Evolutionary conservation across 305 asterid species (phyloP).

Genomic region (Striga hermonthica): DNA sequence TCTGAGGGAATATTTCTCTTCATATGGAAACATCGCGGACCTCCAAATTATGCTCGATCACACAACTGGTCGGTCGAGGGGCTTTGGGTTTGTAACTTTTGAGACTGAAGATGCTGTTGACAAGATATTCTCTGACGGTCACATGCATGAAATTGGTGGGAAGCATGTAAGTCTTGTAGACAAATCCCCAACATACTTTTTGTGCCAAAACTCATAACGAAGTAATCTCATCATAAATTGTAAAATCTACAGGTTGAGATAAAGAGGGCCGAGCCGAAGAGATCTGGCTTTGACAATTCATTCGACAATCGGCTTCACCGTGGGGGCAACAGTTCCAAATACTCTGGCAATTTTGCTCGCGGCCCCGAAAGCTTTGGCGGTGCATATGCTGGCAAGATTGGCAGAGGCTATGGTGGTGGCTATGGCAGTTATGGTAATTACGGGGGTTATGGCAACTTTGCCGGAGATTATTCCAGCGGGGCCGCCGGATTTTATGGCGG

Average conservation of each 20-base stretch:
- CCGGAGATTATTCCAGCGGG: constrained; percentile 59
- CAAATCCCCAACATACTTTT: neutral
- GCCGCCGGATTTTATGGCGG: constrained; percentile 55
- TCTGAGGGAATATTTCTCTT: constrained; percentile 76
- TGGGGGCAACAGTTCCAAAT: constrained; percentile 55
- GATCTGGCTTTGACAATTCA: constrained; percentile 50
- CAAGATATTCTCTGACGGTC: constrained; percentile 73
- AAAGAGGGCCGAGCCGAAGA: constrained; percentile 89
- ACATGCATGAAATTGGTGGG: constrained; percentile 89
- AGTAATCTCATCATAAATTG: constrained; percentile 22
- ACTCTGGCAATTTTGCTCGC: constrained; percentile 52
- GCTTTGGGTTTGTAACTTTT: constrained; percentile 93
- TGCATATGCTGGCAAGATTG: constrained; percentile 71
- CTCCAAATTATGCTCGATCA: constrained; percentile 84
- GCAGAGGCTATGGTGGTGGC: constrained; percentile 71
- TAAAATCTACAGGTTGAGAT: constrained; percentile 70
- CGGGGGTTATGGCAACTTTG: constrained; percentile 63
- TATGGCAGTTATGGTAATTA: constrained; percentile 50
- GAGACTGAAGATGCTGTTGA: constrained; percentile 88
- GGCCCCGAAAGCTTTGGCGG: constrained; percentile 58
- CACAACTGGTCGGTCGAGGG: constrained; percentile 71
- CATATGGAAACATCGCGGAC: constrained; percentile 74
- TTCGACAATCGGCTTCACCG: constrained; percentile 49
- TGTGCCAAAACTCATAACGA: constrained; percentile 3
- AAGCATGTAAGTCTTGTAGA: constrained; percentile 62